phyloP scores from a whole-genome alignment of 1,284 basidiomycete species.

The Boletus smithii region DNA sequence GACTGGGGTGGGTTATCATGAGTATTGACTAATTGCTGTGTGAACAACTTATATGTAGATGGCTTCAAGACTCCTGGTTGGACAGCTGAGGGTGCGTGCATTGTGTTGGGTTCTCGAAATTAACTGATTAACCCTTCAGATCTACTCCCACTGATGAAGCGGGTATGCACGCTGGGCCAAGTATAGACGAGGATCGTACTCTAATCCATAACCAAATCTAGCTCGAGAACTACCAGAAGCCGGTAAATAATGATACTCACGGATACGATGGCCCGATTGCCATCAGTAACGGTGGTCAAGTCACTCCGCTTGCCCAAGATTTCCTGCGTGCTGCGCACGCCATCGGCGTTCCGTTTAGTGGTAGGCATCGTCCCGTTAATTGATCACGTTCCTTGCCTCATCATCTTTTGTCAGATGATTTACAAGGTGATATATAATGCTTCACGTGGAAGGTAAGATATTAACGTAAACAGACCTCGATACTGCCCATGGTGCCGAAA shows the following conservation, averaged over 20 bases:
- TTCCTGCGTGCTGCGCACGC: constrained; percentile 64
- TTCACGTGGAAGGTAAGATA: not conserved
- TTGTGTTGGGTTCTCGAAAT: constrained; percentile 1
- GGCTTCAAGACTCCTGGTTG: constrained; percentile 72
- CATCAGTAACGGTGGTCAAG: constrained; percentile 63
- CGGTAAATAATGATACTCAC: constrained; percentile 53
- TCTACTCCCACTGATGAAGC: constrained; percentile 68
- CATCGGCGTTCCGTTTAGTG: constrained; percentile 63
- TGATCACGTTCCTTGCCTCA: not conserved
- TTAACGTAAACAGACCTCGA: constrained; percentile 43
- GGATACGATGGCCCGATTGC: constrained; percentile 71
- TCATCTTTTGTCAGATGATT: constrained; percentile 48
- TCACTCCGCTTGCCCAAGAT: constrained; percentile 62
- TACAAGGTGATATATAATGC: constrained; percentile 43
- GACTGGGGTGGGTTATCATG: constrained; percentile 56
- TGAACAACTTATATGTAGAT: constrained; percentile 38
- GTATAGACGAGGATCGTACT: not conserved
- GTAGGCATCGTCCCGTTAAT: constrained; percentile 35
- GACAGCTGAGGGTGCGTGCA: constrained; percentile 52
- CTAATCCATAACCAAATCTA: constrained; percentile 18
- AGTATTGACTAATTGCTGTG: not conserved
- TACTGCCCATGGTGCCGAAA: constrained; percentile 63
- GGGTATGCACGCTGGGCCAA: constrained; percentile 35
- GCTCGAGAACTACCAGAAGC: constrained; percentile 76
- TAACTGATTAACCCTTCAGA: constrained; percentile 37